A percentile compares a stretch with the other conserved stretches of the same genome.
Evolutionary conservation across 2,329 filamentous ascomycete genomes (phyloP).

Genomic region (Claviceps capensis): DNA sequence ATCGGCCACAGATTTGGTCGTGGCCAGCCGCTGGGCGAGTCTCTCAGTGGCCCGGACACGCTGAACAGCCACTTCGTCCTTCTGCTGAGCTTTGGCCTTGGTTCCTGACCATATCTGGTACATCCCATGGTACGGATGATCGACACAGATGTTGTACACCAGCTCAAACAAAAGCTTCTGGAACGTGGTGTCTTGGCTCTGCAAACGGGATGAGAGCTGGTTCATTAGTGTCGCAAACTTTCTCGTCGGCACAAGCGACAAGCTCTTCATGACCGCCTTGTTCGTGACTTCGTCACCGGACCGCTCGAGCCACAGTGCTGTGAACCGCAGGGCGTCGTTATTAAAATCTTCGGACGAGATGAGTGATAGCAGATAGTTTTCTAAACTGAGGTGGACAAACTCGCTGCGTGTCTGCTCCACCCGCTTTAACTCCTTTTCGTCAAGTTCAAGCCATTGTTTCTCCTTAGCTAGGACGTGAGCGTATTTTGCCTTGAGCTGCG

Average conservation of each 20-base stretch:
- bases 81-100: conserved; percentile 51
- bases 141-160: conserved; percentile 70
- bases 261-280: conserved; percentile 54
- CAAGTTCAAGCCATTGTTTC: conserved; percentile 81
- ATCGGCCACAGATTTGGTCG: conserved; percentile 31
- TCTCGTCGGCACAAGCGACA: conserved; percentile 66
- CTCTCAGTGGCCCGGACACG: conserved; percentile 60
- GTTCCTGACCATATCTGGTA: conserved; percentile 87
- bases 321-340: conserved; percentile 81
- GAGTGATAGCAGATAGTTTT: conserved; percentile 83
- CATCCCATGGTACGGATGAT: conserved; percentile 95
- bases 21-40: conserved; percentile 48
- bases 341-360: conserved; percentile 78
- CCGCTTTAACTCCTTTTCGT: conserved; percentile 73
- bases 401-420: conserved; percentile 63
- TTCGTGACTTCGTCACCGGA: conserved; percentile 67
- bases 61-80: conserved; percentile 61
- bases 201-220: conserved; percentile 84
- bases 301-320: conserved; percentile 85
- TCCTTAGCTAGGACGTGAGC: conserved; percentile 54
- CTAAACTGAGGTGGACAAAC: conserved; percentile 76
- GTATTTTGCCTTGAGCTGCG: conserved; percentile 41
- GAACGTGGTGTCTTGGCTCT: conserved; percentile 57
- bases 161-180: conserved; percentile 62
- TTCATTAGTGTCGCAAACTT: conserved; percentile 94